Evolutionary conservation across 2,329 filamentous ascomycete species (phyloP), one percentile per base, ranked within the genome.

Genomic region (Alternaria burnsii): DNA sequence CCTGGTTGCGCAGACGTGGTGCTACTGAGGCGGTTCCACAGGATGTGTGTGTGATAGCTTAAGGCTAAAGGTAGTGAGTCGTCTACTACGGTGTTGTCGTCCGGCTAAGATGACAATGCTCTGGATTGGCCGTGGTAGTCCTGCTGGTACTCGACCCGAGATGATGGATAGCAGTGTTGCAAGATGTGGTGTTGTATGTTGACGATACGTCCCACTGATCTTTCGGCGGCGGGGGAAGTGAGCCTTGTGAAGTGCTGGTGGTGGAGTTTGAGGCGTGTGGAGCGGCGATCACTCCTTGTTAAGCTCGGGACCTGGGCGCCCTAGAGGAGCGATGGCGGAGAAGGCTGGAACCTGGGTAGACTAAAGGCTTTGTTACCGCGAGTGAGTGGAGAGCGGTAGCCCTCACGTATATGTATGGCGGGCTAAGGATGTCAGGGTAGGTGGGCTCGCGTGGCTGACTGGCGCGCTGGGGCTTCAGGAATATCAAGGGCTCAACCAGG

Each of bases 261-360:
- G 76, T 73, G 76, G 70, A 74, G 73, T 72, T 66, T 71, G 72
- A 74, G 74, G 74, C 75, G 73, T 68, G 71, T 66, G 73, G 70
- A 76, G 77, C 74, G 81, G 78, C 81, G 81, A 82, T 83, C 81
- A 43, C 69, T 68, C 79, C 80, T 81, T 82, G 80, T 82, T 82
- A 82, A 82, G 80, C 79, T 81, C 78, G 78, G 76, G 76, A 78
- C 74, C 76, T 78, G 80, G 79, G 71, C 76, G 78, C 75, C 72
- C 75, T 74, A 78, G 73, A 66, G 74, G 70, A 76, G 76, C 76
- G 76, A 81, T 78, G 81, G 81, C 80, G 76, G 74, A 78, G 72
- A 70, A 75, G 76, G 80, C 80, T 80, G 81, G 80, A 78, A 81
- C 77, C 75, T 77, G 73, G 76, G 73, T 78, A 77, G 74, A 68